These are phyloP conservation scores for Selaginella tamariscina DNA, from an alignment of 75 land plant species.

Conservation along the genomic window DNA sequence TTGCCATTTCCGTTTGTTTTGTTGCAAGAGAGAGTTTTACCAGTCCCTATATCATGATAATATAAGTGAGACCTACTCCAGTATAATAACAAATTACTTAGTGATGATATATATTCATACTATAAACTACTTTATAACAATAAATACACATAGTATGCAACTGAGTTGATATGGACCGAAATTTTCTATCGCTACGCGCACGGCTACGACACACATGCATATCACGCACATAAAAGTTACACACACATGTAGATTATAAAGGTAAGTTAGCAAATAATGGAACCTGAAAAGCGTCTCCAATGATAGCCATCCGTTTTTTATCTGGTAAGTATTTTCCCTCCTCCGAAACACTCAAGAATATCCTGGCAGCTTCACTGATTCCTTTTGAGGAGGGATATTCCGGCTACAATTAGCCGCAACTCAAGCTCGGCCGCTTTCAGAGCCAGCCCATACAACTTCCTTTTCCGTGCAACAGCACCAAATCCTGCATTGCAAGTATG, in stretches of 20 bases:
- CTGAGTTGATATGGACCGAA: no score
- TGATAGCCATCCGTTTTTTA: background rate
- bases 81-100: no score
- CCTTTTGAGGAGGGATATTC: slow-evolving; percentile 17
- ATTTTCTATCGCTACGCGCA: no score
- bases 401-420: slow-evolving; percentile 20
- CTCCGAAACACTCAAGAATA: slow-evolving; percentile 21
- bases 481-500: no score
- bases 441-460: slow-evolving; percentile 20
- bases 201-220: no score
- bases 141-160: no score
- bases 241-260: background rate
- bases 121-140: no score
- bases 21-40: slow-evolving; percentile 21
- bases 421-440: slow-evolving; percentile 24
- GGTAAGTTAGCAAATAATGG: background rate
- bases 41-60: slow-evolving; percentile 31
- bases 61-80: no score
- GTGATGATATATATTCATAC: no score
- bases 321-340: background rate
- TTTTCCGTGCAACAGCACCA: background rate
- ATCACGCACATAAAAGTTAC: background rate
- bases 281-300: background rate
- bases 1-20: slow-evolving; percentile 18
- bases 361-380: slow-evolving; percentile 18